phyloP scores from a whole-genome alignment of 176 grass and related monocot genomes.

The Ampelocalamus luodianensis region DNA sequence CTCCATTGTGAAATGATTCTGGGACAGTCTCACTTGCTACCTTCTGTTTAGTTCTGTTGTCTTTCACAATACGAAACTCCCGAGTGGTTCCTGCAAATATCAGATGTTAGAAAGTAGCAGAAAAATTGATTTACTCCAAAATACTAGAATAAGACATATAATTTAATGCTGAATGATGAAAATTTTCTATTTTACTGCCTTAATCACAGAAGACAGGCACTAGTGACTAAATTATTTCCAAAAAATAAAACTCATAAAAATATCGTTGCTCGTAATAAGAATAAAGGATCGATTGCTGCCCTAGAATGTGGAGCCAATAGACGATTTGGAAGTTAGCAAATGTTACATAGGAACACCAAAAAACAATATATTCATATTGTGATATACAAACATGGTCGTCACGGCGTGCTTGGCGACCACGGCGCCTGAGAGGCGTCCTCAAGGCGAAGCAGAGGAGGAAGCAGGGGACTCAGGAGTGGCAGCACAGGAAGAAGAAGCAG shows the following conservation, averaged over 20 bases:
- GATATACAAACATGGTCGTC: not conserved
- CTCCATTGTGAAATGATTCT: constrained; percentile 37
- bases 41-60: constrained; percentile 68
- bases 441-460: too few species aligned
- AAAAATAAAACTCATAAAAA: not conserved
- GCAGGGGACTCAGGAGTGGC: too few species aligned
- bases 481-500: too few species aligned
- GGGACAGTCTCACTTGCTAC: constrained; percentile 35
- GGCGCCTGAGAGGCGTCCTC: too few species aligned
- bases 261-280: not conserved
- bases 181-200: not conserved
- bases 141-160: constrained; percentile 1
- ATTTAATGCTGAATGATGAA: not conserved
- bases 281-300: not conserved
- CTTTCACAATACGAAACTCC: constrained; percentile 80
- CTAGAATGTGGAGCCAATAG: constrained; percentile 7
- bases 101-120: constrained; percentile 24
- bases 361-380: not conserved
- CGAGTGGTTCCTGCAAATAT: constrained; percentile 54
- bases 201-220: not conserved
- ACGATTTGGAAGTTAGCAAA: not conserved
- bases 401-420: too few species aligned
- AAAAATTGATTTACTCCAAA: not conserved
- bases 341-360: constrained; percentile 2
- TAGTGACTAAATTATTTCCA: not conserved